Evolutionary conservation across 2,329 filamentous ascomycete species (phyloP).

Genomic region (Penicillium corylophilum): DNA sequence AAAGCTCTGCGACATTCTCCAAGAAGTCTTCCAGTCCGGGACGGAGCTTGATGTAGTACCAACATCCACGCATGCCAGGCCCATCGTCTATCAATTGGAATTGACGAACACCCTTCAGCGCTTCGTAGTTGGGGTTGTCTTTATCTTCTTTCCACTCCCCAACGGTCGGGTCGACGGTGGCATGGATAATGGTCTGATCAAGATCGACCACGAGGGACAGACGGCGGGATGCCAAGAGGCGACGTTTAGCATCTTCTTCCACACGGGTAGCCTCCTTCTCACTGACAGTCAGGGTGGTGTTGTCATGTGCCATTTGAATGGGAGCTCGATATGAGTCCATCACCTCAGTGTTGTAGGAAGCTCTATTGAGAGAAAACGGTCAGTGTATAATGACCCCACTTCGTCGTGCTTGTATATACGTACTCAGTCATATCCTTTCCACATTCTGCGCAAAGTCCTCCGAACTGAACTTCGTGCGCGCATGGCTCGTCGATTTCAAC

Average conservation of each 20-base stretch:
- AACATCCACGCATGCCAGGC: slow-evolving; percentile 72
- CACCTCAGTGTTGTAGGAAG: slow-evolving; percentile 77
- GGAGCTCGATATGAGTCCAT: slow-evolving; percentile 81
- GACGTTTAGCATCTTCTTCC: slow-evolving; percentile 81
- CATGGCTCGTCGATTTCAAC: slow-evolving; percentile 88
- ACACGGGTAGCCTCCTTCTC: slow-evolving; percentile 73
- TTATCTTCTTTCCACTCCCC: slow-evolving; percentile 92
- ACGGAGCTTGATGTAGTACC: slow-evolving; percentile 98
- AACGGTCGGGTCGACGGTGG: slow-evolving; percentile 93
- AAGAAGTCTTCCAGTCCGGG: slow-evolving; percentile 83
- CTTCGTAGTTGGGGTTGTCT: slow-evolving; percentile 84
- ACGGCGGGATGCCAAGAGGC: slow-evolving; percentile 76
- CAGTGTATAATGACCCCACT: not conserved
- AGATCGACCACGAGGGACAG: slow-evolving; percentile 93
- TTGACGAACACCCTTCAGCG: slow-evolving; percentile 80
- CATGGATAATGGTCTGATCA: slow-evolving; percentile 98
- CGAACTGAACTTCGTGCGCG: slow-evolving; percentile 85
- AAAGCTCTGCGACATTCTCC: slow-evolving; percentile 71
- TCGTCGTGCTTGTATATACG: slow-evolving; percentile 34
- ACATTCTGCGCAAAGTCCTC: slow-evolving; percentile 85
- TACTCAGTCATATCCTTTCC: slow-evolving; percentile 91
- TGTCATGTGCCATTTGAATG: slow-evolving; percentile 93
- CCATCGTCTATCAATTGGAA: slow-evolving; percentile 90
- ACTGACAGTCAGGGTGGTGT: slow-evolving; percentile 82
- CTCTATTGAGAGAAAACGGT: slow-evolving; percentile 34